Percentiles rank a stretch among this genome's conserved stretches.
phyloP scores from a whole-genome alignment of 1,284 basidiomycete genomes.

The Trichosporon sp. region DNA sequence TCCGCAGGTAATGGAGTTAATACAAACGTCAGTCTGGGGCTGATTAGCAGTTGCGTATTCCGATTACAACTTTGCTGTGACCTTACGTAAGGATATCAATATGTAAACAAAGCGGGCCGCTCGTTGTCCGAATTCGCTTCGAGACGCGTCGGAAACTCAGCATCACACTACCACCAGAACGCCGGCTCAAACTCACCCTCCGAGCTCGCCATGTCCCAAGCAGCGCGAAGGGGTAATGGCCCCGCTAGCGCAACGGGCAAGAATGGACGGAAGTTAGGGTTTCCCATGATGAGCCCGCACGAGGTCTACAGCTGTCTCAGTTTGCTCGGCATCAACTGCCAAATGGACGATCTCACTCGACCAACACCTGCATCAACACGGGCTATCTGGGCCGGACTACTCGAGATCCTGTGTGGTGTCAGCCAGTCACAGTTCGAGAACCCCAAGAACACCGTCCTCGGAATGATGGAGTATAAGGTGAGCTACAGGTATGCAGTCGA shows the following conservation, averaged over 20 bases:
- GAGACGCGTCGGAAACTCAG: neutral
- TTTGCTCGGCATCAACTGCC: slow-evolving; percentile 50
- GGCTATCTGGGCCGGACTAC: slow-evolving; percentile 50
- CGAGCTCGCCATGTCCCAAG: neutral
- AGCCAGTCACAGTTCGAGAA: slow-evolving; percentile 58
- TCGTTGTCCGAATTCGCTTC: neutral
- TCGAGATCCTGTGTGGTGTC: slow-evolving; percentile 65
- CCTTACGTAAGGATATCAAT: neutral
- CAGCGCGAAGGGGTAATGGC: neutral
- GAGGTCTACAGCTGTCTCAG: slow-evolving; percentile 32
- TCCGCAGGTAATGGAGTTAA: neutral
- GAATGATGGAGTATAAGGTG: slow-evolving; percentile 53
- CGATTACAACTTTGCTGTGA: neutral
- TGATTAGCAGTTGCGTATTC: neutral
- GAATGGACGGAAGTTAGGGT: slow-evolving; percentile 22
- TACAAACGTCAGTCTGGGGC: too few relatives aligned
- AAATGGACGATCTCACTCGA: slow-evolving; percentile 62
- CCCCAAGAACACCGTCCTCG: slow-evolving; percentile 57
- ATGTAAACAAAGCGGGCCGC: slow-evolving; percentile 10
- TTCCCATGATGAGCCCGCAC: slow-evolving; percentile 31
- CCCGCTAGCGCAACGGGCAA: slow-evolving; percentile 10
- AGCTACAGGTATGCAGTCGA: slow-evolving; percentile 13
- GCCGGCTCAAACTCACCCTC: neutral
- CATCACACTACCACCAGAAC: neutral
- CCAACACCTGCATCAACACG: slow-evolving; percentile 65